Evolutionary conservation across 768 basidiomycete species (phyloP), one percentile per base, ranked within the genome.

Genomic region (Mycena pura): DNA sequence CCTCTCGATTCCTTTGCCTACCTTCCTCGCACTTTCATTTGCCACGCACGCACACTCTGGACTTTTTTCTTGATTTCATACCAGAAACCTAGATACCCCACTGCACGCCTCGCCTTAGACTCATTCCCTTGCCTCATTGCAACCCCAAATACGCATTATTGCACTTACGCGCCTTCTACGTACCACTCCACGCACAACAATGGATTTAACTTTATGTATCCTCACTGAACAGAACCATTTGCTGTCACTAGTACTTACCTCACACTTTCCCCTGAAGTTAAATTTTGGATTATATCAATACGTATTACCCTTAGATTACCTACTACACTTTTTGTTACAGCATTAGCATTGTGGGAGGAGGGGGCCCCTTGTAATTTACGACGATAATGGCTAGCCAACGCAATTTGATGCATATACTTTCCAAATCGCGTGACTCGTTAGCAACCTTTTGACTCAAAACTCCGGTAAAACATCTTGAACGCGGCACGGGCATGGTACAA

Each of bases 401-500:
- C 32, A 40, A 22, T 31, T 56, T 41, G 1, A n/a, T 41, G 13
- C 27, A 2, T 14, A 45, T 10, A 6, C 34, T 36, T n/a, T 6
- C n/a, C n/a, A 41, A 32, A 32, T 15, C 7, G 21, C 29, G 10
- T 5, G 8, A 31, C 17, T n/a, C n/a, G n/a, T n/a, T n/a, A n/a
- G 41, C 24, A 17, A n/a, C 25, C 29, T 6, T 9, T 31, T 47
- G 41, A 32, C 6, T 15, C 15, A 24, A 51, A 24, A 17, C 17
- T 41, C n/a, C n/a, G n/a, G n/a, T n/a, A n/a, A n/a, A n/a, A n/a
- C n/a, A n/a, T n/a, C n/a, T n/a, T n/a, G n/a, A n/a, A n/a, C n/a
- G n/a, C n/a, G n/a, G n/a, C n/a, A n/a, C n/a, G n/a, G n/a, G n/a
- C 5, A 66, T 66, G 64, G 64, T 66, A 3, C 60, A 59, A 39